Percentiles rank a stretch among this genome's conserved stretches.
Evolutionary conservation across 73 alveolate species (phyloP).

Genomic region (Symbiodinium natans): DNA sequence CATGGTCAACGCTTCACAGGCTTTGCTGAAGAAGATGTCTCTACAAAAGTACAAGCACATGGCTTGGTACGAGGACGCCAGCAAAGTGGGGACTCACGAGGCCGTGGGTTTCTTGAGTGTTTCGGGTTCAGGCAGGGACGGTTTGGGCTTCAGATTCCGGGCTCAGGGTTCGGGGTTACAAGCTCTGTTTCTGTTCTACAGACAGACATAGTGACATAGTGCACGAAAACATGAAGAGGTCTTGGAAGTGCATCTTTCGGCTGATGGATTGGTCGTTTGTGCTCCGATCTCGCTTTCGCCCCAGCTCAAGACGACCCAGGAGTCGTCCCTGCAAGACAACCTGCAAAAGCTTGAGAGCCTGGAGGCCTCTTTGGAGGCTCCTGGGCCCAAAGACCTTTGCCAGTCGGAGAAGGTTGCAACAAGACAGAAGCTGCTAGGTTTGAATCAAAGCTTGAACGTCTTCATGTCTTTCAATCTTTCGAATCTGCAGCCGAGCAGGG

Average conservation of each 20-base stretch:
- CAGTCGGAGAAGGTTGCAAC: not conserved
- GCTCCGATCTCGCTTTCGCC: conserved; percentile 25
- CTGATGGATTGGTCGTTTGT: not conserved
- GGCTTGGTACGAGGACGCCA: not conserved
- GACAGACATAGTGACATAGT: too few relatives aligned
- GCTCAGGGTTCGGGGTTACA: not conserved
- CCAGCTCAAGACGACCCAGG: not conserved
- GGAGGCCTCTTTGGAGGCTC: not conserved
- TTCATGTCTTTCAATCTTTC: not conserved
- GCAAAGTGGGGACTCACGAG: not conserved
- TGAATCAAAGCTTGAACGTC: not conserved
- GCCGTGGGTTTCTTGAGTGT: not conserved
- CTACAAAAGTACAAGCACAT: not conserved
- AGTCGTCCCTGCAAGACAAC: not conserved
- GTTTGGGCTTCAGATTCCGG: not conserved
- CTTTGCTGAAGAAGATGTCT: not conserved
- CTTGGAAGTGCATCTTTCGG: not conserved
- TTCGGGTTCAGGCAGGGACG: too few relatives aligned
- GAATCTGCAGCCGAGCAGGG: not conserved
- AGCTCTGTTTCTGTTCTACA: too few relatives aligned
- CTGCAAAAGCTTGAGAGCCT: not conserved
- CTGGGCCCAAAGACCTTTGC: not conserved
- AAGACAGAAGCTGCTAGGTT: not conserved
- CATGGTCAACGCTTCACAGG: not conserved
- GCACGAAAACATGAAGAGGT: too few relatives aligned